Evolutionary conservation across 139 green algal species (phyloP).

Genomic region (Raphidocelis subcapitata): DNA sequence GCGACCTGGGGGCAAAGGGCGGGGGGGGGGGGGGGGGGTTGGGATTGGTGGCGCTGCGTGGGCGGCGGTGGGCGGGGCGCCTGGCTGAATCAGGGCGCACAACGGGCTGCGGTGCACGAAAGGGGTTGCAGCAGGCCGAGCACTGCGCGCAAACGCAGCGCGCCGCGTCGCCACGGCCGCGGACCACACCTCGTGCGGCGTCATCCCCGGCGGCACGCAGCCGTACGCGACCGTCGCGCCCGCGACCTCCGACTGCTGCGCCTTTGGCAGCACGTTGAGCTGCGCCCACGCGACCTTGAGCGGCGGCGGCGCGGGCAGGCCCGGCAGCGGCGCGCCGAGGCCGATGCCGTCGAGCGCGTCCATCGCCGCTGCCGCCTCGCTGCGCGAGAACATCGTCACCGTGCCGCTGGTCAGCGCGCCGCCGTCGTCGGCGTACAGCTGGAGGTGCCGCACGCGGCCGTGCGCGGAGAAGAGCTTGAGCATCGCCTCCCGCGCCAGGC

Average conservation of each 20-base stretch:
- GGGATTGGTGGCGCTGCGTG: too few species aligned
- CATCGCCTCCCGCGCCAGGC: conserved; percentile 18
- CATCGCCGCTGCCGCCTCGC: conserved; percentile 27
- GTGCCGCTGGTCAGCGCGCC: conserved; percentile 26
- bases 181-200: conserved; percentile 15
- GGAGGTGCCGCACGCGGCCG: conserved; percentile 27
- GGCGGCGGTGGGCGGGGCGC: too few species aligned
- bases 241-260: not conserved
- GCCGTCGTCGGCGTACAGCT: conserved; percentile 19
- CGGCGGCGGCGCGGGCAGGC: too few species aligned
- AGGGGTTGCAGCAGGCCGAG: too few species aligned
- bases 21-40: too few species aligned
- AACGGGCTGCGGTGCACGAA: too few species aligned
- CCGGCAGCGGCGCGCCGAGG: too few species aligned
- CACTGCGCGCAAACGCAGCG: too few species aligned
- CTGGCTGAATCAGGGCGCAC: too few species aligned
- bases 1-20: not conserved
- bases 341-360: conserved; percentile 25
- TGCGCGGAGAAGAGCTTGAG: conserved; percentile 23
- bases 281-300: conserved; percentile 32
- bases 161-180: too few species aligned
- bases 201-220: conserved; percentile 11
- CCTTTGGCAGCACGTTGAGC: conserved; percentile 17
- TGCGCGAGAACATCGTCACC: conserved; percentile 24
- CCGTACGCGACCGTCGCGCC: conserved; percentile 23